Evolutionary conservation across 1,284 basidiomycete species (phyloP).

Genomic region (Ganoderma boninense): DNA sequence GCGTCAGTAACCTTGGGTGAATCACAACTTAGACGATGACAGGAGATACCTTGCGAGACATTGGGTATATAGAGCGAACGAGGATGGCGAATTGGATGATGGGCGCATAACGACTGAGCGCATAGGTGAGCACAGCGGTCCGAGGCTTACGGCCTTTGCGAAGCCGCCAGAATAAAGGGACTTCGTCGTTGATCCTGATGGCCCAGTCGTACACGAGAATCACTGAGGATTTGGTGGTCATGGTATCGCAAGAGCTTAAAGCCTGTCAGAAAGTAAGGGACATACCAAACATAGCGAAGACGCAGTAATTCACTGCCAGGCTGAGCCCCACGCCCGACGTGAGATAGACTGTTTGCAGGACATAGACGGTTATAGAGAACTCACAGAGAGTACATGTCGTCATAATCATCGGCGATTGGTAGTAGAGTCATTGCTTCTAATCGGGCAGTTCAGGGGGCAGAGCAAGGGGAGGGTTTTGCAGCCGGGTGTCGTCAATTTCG

Average conservation of each 20-base stretch:
- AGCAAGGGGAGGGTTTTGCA: neutral
- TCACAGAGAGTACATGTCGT: neutral
- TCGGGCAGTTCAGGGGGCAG: neutral
- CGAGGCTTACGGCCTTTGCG: neutral
- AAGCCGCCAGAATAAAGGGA: neutral
- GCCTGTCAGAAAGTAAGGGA: neutral
- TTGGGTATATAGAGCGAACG: neutral
- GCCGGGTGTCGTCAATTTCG: neutral
- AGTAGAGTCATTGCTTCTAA: neutral
- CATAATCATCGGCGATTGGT: neutral
- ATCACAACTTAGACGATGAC: neutral
- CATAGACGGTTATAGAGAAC: neutral
- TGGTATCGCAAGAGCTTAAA: neutral
- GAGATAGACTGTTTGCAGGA: neutral
- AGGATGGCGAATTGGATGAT: neutral
- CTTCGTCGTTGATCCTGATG: neutral
- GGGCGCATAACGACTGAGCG: neutral
- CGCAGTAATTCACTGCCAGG: neutral
- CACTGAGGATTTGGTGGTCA: neutral
- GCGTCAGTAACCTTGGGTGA: neutral
- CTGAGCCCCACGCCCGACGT: neutral
- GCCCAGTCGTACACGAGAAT: neutral
- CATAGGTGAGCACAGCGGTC: neutral
- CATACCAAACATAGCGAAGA: neutral
- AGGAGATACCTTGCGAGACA: neutral